phyloP scores from a whole-genome alignment of 2,329 filamentous ascomycete genomes.

The Paecilomyces formosus region DNA sequence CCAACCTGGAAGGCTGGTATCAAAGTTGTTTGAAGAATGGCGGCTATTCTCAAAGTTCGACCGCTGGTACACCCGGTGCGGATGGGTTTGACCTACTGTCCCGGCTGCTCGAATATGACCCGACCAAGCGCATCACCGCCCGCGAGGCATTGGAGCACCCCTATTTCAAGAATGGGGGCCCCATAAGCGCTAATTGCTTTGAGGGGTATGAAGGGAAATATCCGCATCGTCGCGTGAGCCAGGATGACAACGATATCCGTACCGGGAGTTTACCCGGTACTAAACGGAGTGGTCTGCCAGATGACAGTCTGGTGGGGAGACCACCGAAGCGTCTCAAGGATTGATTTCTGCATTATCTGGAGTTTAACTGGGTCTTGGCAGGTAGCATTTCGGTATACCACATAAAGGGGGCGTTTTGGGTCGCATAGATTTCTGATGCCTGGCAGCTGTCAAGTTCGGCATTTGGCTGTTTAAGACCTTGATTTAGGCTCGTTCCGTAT shows the following conservation, averaged over 20 bases:
- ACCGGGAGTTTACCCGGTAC: constrained; percentile 83
- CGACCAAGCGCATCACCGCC: constrained; percentile 77
- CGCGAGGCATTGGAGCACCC: constrained; percentile 81
- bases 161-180: constrained; percentile 68
- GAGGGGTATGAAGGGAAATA: constrained; percentile 84
- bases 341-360: constrained; percentile 8
- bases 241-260: constrained; percentile 95
- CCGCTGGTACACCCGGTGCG: constrained; percentile 53
- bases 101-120: constrained; percentile 85
- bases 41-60: constrained; percentile 42
- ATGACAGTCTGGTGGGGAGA: constrained; percentile 62
- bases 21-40: constrained; percentile 59
- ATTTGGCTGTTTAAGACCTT: not conserved
- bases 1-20: constrained; percentile 72
- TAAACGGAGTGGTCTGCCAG: constrained; percentile 77
- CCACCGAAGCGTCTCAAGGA: constrained; percentile 51
- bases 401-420: not conserved
- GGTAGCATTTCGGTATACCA: not conserved
- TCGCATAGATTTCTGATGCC: not conserved
- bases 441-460: not conserved
- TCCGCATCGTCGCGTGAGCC: constrained; percentile 79
- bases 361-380: not conserved
- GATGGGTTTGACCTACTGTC: constrained; percentile 79
- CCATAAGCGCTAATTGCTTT: constrained; percentile 77
- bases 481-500: not conserved